Evolutionary conservation across 345 rosid species (phyloP), one percentile per base, ranked within the genome.

Genomic region (Moricandia arvensis): DNA sequence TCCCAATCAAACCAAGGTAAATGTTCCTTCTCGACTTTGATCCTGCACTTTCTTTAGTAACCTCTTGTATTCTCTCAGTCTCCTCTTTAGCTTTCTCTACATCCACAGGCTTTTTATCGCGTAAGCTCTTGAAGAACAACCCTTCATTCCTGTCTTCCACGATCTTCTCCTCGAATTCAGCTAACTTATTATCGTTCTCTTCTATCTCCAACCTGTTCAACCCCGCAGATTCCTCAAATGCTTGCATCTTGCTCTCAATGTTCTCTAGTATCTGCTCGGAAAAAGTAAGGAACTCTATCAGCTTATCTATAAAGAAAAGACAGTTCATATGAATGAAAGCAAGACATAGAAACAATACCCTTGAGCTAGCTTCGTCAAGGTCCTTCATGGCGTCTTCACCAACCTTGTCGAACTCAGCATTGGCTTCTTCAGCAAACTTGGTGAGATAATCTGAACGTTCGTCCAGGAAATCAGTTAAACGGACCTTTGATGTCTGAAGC

Each of bases 371-470:
- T 80, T 89, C 90, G n/a, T 91, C 92, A 35, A 95, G 92, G 64
- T 76, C 96, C 72, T 78, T 88, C 81, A 95, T 89, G 34, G 97
- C 99, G 64, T 89, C 99, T 82, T 91, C 97, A 63, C 96, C 97
- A 74, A 95, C 80, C 71, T 92, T 86, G 70, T 90, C 96, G 18
- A 92, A 85, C 86, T 90, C 91, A 0, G 88, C 88, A 58, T 74
- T 82, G 70, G 97, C 94, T 80, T 95, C 94, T 83, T 95, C 97
- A 3, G 90, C 96, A 65, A 88, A 90, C 60, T 90, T 84, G 73
- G 93, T 87, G 66, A 95, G 85, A 76, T 88, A 86, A 59, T 80
- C 85, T 26, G 99, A 83, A 45, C 83, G 76, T 73, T 92, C 91
- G 41, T 95, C 99, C 43, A 95, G 65, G 74, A 87, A 95, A 57